Evolutionary conservation across 257 asterid genomes (phyloP), one percentile per base, ranked within the genome.

Genomic region (Solanum tarijense): DNA sequence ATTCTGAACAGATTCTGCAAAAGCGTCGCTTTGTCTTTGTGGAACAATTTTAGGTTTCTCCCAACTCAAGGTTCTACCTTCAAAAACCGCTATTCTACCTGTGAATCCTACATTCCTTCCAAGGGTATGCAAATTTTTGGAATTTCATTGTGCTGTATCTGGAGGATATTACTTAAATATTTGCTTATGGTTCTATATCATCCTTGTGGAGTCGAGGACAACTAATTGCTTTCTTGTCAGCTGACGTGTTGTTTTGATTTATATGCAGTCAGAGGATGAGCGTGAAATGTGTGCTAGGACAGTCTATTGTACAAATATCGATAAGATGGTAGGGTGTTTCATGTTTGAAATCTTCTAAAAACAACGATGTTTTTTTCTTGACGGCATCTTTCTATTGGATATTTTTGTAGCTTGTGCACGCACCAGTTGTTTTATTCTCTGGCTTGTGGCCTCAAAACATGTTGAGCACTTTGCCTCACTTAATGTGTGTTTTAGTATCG

Each of bases 261-360:
- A 58, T 79, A 16, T 89, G 65, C 68, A 96, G 98, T 96, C 99
- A 1, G 98, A 96, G 91, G 96, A 95, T 92, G 99, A 96, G 86
- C 98, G 98, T 7, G 98, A 96, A 91, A 96, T 96, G 99, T 96
- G 99, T 76, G 98, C 98, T 62, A 92, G 98, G 98, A 96, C 99
- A 85, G 99, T 96, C 35, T 96, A 96, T 90, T 96, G 99, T 91
- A 96, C 99, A 88, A 96, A 96, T 89, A 96, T 96, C 81, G 99
- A 96, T 90, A 96, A 94, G 93, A 95, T 92, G 96, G 99, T 95
- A 91, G 23, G 27, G 62, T 21, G 55, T 39, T 86, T 71, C 38
- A 27, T 79, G 36, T 43, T 43, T 79, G 34, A 12, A n/a, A 76
- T 38, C 58, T 76, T 76, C 83, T 76, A 10, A 12, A 12, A 75